A percentile compares a stretch with the other conserved stretches of the same genome.
Conservation (phyloP, 2,329 filamentous ascomycete genomes). For the Neodidymelliopsis sp. region DNA sequence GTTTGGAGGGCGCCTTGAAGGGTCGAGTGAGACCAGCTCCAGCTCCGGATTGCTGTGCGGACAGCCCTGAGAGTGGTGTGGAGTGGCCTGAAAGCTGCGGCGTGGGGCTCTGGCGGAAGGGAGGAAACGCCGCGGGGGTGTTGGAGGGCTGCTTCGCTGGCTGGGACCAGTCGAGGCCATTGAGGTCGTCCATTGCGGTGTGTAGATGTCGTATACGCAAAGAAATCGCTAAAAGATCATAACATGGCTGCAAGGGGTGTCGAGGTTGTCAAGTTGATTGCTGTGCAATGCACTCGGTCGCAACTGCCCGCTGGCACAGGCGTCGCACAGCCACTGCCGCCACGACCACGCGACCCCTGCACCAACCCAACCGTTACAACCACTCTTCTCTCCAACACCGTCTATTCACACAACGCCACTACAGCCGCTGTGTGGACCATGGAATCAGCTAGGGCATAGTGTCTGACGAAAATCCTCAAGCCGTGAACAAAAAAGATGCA, state of each 20-base stretch:
- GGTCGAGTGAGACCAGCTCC: slow-evolving; percentile 45
- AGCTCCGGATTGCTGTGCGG: slow-evolving; percentile 50
- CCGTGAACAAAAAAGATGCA: slow-evolving; percentile 67
- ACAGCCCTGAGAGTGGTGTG: slow-evolving; percentile 48
- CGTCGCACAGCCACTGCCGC: slow-evolving; percentile 16
- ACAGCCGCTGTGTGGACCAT: slow-evolving; percentile 54
- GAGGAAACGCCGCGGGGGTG: slow-evolving; percentile 42
- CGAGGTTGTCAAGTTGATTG: slow-evolving; percentile 5
- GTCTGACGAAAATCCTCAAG: slow-evolving; percentile 79
- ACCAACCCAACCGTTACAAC: too few species aligned
- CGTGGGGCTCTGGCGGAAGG: slow-evolving; percentile 48
- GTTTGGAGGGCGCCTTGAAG: slow-evolving; percentile 60
- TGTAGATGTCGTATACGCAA: slow-evolving; percentile 11
- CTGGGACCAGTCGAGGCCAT: slow-evolving; percentile 58
- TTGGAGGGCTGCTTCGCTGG: slow-evolving; percentile 38
- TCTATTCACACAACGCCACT: too few species aligned
- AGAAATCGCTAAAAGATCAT: slow-evolving; percentile 23
- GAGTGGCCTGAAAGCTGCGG: slow-evolving; percentile 51
- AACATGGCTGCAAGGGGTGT: slow-evolving; percentile 28
- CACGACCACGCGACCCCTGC: slow-evolving; percentile 5
- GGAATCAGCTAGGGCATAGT: slow-evolving; percentile 64
- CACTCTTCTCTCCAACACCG: too few species aligned
- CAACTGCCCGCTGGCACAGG: slow-evolving; percentile 9
- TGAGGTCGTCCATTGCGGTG: slow-evolving; percentile 57
- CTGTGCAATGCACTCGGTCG: slow-evolving; percentile 8